A percentile compares a stretch with the other conserved stretches of the same genome.
Evolutionary conservation across 225 moss, liverwort and hornwort species (phyloP).

Genomic region (Climacium dendroides): DNA sequence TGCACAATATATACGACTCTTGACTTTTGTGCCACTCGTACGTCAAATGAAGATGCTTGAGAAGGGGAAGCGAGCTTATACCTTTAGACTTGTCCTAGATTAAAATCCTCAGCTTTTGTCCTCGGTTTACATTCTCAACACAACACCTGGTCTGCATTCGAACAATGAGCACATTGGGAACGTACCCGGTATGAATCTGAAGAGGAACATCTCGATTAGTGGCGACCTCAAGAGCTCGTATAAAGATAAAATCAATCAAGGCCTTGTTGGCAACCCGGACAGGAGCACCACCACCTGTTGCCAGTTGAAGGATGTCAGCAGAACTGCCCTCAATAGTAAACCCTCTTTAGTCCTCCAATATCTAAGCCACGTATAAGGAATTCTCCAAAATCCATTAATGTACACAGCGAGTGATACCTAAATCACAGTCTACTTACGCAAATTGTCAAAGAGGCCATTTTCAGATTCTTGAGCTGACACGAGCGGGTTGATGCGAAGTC

Average conservation of each 20-base stretch:
- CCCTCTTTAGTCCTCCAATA: neutral
- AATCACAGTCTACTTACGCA: conserved; percentile 16
- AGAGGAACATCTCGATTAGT: conserved; percentile 57
- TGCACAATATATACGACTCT: neutral
- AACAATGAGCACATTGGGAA: neutral
- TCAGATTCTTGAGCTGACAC: conserved; percentile 77
- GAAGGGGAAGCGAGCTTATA: neutral
- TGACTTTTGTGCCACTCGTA: neutral
- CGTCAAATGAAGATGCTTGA: neutral
- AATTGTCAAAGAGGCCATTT: conserved; percentile 57
- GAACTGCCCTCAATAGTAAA: neutral
- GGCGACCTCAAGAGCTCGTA: conserved; percentile 74
- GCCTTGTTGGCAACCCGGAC: conserved; percentile 73
- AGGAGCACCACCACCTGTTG: conserved; percentile 39
- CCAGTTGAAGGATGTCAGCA: neutral
- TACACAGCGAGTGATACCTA: neutral
- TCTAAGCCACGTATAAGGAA: neutral
- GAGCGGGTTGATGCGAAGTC: conserved; percentile 68
- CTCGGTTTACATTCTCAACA: neutral
- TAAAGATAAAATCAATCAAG: conserved; percentile 73
- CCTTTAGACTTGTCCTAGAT: neutral
- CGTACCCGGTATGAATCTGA: conserved; percentile 92
- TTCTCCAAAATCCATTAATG: neutral
- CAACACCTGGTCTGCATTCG: neutral
- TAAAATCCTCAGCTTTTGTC: neutral